A percentile compares a stretch with the other conserved stretches of the same genome.
Evolutionary conservation across 495 filamentous ascomycete species (phyloP).

Genomic region (Cercophora sp.): DNA sequence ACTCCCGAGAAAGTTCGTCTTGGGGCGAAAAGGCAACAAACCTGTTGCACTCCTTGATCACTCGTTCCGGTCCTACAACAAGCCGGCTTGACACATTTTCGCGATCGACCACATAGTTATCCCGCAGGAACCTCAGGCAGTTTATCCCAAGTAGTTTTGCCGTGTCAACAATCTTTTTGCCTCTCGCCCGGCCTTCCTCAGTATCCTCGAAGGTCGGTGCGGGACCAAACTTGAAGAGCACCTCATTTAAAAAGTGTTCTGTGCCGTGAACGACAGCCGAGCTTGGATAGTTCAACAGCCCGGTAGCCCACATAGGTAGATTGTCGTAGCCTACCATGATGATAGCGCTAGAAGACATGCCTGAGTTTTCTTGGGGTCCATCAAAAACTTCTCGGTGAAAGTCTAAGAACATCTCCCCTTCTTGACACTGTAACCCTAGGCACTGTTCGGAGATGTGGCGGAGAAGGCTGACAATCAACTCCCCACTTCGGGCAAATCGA

Average conservation of each 20-base stretch:
- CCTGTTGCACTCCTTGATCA: conserved; percentile 38
- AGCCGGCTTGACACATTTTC: conserved; percentile 39
- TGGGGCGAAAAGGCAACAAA: conserved; percentile 36
- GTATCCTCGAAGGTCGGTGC: conserved; percentile 26
- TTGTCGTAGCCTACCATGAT: conserved; percentile 39
- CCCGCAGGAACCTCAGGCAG: conserved; percentile 46
- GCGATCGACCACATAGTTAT: conserved; percentile 38
- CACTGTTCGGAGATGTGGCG: conserved; percentile 35
- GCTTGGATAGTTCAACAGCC: conserved; percentile 62
- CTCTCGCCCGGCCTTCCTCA: conserved; percentile 20
- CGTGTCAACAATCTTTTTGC: conserved; percentile 25
- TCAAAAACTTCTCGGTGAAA: conserved; percentile 38
- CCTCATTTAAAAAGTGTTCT: conserved; percentile 51
- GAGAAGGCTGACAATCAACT: conserved; percentile 30
- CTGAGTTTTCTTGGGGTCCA: conserved; percentile 14
- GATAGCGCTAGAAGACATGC: conserved; percentile 24
- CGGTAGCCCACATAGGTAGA: conserved; percentile 63
- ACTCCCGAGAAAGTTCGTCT: conserved; percentile 33
- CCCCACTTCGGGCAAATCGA: conserved; percentile 21
- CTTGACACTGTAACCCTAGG: conserved; percentile 32
- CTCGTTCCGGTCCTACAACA: conserved; percentile 35
- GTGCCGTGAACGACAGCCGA: conserved; percentile 49
- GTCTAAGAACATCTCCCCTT: conserved; percentile 41
- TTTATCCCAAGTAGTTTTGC: conserved; percentile 38
- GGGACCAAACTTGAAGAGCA: conserved; percentile 48